A percentile compares a stretch with the other conserved stretches of the same genome.
phyloP scores from a whole-genome alignment of 2,329 filamentous ascomycete species.

The Dothideomycetes sp. region DNA sequence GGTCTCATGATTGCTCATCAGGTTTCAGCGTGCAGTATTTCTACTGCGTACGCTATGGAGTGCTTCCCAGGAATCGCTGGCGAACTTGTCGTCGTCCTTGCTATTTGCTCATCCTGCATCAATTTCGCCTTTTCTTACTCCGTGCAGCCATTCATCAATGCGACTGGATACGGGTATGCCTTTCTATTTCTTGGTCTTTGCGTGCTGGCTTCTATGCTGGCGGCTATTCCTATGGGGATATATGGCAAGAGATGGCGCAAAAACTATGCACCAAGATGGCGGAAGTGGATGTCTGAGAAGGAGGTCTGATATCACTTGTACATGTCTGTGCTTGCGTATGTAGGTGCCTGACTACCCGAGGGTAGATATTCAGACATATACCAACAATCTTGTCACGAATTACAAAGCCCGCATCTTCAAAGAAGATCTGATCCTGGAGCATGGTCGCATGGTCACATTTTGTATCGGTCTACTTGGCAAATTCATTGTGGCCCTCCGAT shows the following conservation, averaged over 20 bases:
- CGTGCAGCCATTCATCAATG: slow-evolving; percentile 29
- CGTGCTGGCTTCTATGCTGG: slow-evolving; percentile 16
- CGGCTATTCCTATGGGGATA: slow-evolving; percentile 19
- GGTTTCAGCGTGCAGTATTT: slow-evolving; percentile 27
- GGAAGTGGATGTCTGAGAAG: slow-evolving; percentile 9
- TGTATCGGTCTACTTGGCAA: too few species aligned
- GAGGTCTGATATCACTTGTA: not conserved
- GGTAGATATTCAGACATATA: too few species aligned
- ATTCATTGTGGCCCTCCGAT: too few species aligned
- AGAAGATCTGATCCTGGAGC: too few species aligned
- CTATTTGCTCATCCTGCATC: slow-evolving; percentile 18
- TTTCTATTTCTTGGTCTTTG: slow-evolving; percentile 26
- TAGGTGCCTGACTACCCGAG: too few species aligned
- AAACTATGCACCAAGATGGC: slow-evolving; percentile 11
- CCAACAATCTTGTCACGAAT: too few species aligned
- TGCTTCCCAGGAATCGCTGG: slow-evolving; percentile 22
- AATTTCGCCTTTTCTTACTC: slow-evolving; percentile 28
- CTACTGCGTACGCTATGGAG: slow-evolving; percentile 32
- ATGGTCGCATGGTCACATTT: too few species aligned
- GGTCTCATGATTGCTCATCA: slow-evolving; percentile 31
- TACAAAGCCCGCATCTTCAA: too few species aligned
- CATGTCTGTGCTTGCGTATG: too few species aligned
- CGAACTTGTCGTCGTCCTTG: slow-evolving; percentile 20
- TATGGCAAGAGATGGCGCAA: slow-evolving; percentile 25
- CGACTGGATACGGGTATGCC: slow-evolving; percentile 17